Conservation (phyloP, 345 rosid species). For the thale cress (Arabidopsis thaliana) region TAIR10.1 NC_003071.7:14222501-14223000, state of each 20-base stretch:
- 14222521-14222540: background rate
- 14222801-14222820: background rate
- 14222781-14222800: constrained; percentile 1
- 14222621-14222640: background rate
- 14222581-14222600: background rate
- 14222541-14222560: background rate
- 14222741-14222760: constrained; percentile 19
- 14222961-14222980: background rate
- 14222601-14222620: background rate
- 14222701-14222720: constrained; percentile 2
- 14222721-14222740: constrained; percentile 8
- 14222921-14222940: constrained; percentile 4
- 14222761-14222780: background rate
- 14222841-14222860: background rate
- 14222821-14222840: constrained; percentile 8
- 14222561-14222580: background rate
- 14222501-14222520: too few relatives aligned
- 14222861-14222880: background rate
- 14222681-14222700: background rate
- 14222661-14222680: background rate
- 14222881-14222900: background rate
- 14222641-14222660: background rate
- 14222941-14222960: background rate
- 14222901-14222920: background rate
- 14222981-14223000: constrained; percentile 19